phyloP scores from a whole-genome alignment of 1,284 basidiomycete genomes.

The Spongispora temasekensis region DNA sequence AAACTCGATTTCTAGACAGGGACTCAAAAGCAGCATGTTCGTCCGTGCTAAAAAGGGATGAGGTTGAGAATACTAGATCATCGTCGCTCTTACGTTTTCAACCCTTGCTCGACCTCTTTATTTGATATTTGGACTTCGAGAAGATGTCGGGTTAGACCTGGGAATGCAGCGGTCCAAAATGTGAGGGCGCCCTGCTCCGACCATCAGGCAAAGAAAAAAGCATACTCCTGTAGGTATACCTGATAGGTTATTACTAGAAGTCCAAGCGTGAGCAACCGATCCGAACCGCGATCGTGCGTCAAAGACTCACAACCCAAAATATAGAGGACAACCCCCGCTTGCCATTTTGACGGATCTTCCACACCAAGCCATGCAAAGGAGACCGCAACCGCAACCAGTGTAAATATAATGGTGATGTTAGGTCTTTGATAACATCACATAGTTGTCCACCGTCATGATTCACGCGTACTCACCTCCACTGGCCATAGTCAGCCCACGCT shows the following conservation, averaged over 20 bases:
- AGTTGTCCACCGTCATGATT: neutral
- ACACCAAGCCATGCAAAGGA: constrained; percentile 80
- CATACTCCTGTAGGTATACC: constrained; percentile 31
- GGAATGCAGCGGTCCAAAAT: constrained; percentile 86
- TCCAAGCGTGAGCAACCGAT: neutral
- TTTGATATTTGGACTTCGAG: constrained; percentile 64
- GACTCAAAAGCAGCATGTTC: constrained; percentile 67
- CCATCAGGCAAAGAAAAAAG: constrained; percentile 1
- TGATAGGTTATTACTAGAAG: constrained; percentile 76
- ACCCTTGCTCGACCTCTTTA: constrained; percentile 39
- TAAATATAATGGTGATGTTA: constrained; percentile 79
- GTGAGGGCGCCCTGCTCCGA: constrained; percentile 62
- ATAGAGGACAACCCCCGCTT: constrained; percentile 68
- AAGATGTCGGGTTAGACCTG: constrained; percentile 71
- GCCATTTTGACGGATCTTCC: constrained; percentile 67
- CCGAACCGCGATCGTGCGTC: neutral
- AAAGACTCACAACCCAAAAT: constrained; percentile 65
- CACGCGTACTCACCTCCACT: constrained; percentile 53
- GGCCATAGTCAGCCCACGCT: constrained; percentile 78
- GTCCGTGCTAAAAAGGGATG: constrained; percentile 44
- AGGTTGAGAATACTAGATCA: neutral
- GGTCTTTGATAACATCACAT: constrained; percentile 44
- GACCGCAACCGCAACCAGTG: constrained; percentile 63
- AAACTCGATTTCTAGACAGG: constrained; percentile 73
- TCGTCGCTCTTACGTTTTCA: constrained; percentile 45